Percentiles rank a stretch among this genome's conserved stretches.
Conservation (phyloP, 2,329 filamentous ascomycete species). For the Fusarium veterinarium region DNA sequence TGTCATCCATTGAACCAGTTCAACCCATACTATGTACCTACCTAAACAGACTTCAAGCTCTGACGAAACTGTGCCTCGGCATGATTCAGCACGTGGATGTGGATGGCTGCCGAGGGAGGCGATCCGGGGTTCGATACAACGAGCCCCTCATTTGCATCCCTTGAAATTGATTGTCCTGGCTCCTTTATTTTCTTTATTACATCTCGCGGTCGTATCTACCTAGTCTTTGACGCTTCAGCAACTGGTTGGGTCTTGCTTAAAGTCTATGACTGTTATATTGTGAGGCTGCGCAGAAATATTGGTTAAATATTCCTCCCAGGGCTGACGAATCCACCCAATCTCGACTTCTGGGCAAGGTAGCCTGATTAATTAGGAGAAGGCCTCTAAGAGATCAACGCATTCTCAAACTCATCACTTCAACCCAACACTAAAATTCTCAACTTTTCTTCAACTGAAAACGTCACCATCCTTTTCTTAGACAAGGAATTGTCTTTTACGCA, state of each 20-base stretch:
- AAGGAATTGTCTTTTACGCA: background rate
- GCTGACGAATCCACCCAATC: slow-evolving; percentile 5
- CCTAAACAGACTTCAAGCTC: background rate
- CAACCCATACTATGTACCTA: background rate
- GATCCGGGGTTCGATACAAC: slow-evolving; percentile 20
- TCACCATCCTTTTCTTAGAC: background rate
- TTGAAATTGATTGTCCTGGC: background rate
- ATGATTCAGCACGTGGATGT: slow-evolving; percentile 27
- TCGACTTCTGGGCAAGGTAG: background rate
- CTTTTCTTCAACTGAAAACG: background rate
- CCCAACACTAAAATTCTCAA: background rate
- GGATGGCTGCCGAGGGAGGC: slow-evolving; percentile 25
- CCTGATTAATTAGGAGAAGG: slow-evolving; percentile 27
- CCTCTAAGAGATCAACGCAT: background rate
- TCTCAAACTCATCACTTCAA: background rate
- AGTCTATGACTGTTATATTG: slow-evolving; percentile 14
- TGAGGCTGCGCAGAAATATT: slow-evolving; percentile 5
- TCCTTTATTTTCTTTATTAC: background rate
- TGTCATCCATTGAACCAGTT: background rate
- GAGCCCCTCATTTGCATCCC: slow-evolving; percentile 24
- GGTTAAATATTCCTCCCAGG: background rate
- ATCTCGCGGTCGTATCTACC: background rate
- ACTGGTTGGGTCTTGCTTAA: background rate
- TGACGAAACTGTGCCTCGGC: slow-evolving; percentile 31
- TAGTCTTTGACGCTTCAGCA: background rate